A percentile compares a stretch with the other conserved stretches of the same genome.
Conservation (phyloP, 192 early-diverging fungal genomes). For the Phycomyces nitens region DNA sequence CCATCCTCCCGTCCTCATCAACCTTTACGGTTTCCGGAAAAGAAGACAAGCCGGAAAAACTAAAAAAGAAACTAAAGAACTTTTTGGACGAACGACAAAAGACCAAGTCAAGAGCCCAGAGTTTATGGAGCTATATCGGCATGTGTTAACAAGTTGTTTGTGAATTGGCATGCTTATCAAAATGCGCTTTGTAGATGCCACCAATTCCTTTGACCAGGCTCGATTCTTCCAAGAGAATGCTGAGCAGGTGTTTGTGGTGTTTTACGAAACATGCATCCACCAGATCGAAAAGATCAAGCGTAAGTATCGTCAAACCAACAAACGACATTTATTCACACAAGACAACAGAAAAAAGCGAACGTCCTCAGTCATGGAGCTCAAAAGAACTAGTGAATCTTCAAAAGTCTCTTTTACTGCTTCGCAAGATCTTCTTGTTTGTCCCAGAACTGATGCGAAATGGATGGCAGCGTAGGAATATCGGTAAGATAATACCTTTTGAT, state of each 20-base stretch:
- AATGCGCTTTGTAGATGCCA: constrained; percentile 44
- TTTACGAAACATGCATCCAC: constrained; percentile 61
- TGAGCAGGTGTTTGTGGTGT: constrained; percentile 63
- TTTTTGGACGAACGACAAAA: constrained; percentile 81
- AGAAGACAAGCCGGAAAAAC: constrained; percentile 63
- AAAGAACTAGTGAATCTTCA: constrained; percentile 69
- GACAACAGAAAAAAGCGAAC: constrained; percentile 41
- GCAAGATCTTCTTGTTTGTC: constrained; percentile 64
- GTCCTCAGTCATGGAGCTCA: constrained; percentile 45
- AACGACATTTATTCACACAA: not conserved
- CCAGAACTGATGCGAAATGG: constrained; percentile 69
- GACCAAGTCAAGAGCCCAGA: constrained; percentile 59
- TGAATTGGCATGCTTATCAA: not conserved
- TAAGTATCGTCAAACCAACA: constrained; percentile 27
- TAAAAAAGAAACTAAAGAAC: constrained; percentile 66
- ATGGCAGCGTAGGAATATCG: constrained; percentile 66
- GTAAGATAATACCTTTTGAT: constrained; percentile 29
- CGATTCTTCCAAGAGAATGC: constrained; percentile 79
- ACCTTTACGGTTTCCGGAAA: constrained; percentile 24
- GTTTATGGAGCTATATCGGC: constrained; percentile 73
- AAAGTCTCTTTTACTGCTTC: constrained; percentile 57
- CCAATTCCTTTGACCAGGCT: constrained; percentile 66
- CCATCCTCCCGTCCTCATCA: constrained; percentile 19
- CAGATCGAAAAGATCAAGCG: constrained; percentile 77
- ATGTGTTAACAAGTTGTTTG: constrained; percentile 4